phyloP scores from a whole-genome alignment of 495 filamentous ascomycete species.

The Penicillium cataractarum region DNA sequence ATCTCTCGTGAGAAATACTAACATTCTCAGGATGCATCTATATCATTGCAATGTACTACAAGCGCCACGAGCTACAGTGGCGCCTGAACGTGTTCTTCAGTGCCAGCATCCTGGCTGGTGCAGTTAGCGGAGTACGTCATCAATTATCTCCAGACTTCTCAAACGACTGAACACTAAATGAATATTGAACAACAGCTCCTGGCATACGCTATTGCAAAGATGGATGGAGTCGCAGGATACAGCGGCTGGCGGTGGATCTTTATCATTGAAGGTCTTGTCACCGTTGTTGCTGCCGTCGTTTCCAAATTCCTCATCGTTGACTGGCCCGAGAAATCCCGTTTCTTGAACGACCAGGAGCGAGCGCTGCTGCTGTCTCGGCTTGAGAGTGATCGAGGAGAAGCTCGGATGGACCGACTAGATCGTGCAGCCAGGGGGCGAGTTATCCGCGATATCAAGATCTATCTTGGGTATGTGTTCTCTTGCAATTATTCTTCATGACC shows the following conservation, averaged over 20 bases:
- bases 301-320: conserved; percentile 59
- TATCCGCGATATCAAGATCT: conserved; percentile 60
- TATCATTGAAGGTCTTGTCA: conserved; percentile 64
- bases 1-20: too few relatives aligned
- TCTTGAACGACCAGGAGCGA: conserved; percentile 52
- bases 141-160: not conserved
- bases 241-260: conserved; percentile 66
- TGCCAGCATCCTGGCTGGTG: conserved; percentile 59
- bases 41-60: conserved; percentile 65
- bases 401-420: conserved; percentile 55
- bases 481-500: not conserved
- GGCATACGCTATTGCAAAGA: conserved; percentile 60
- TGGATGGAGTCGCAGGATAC: conserved; percentile 56
- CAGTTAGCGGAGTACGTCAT: conserved; percentile 57
- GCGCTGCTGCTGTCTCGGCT: conserved; percentile 47
- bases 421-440: conserved; percentile 48
- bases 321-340: conserved; percentile 56
- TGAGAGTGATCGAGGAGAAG: conserved; percentile 41
- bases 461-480: conserved; percentile 40
- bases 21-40: conserved; percentile 44
- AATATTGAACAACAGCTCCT: conserved; percentile 43
- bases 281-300: conserved; percentile 47
- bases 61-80: conserved; percentile 61
- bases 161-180: not conserved
- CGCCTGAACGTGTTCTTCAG: conserved; percentile 63